Evolutionary conservation across 1,284 basidiomycete genomes (phyloP), one percentile per base, ranked within the genome.

Genomic region (Peniophora sp.): DNA sequence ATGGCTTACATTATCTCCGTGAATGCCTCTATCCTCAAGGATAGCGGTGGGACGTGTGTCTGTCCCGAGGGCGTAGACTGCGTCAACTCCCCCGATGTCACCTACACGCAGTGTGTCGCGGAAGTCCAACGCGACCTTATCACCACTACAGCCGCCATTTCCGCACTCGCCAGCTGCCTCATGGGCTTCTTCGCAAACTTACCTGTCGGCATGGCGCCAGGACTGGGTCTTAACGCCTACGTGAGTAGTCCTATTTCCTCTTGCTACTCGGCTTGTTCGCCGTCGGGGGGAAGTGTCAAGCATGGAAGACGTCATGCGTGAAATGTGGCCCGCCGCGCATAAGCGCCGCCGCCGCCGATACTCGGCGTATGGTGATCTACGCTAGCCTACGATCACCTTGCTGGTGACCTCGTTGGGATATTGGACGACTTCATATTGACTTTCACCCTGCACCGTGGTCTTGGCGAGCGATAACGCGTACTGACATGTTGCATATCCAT

Each of bases 171-270:
- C 15, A 88, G 86, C 8, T 78, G 83, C 61, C 74, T 92, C 55
- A 92, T 95, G 88, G 91, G 91, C 44, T 65, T 85, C 14, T 66
- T 92, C 24, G 91, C 90, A 50, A 94, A 95, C 64, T 71, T 95
- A 48, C 91, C 91, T 1, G 79, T 95, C 18, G 90, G 87, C 32
- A 76, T 88, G 67, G 85, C 85, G 1, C 85, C 88, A 15, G 88
- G 88, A 51, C 72, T 92, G 56, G 88, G 88, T 54, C 69, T 92
- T 37, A 93, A 93, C 64, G 90, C 90, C 23, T 94, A 88, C 58
- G 85, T 87, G 61, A 58, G 83, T 73, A 17, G 15, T 34, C 48
- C 39, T 22, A 41, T 41, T 15, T 41, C 39, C 39, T 41, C 15
- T n/a, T 41, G 20, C 15, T 17, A n/a, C n/a, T 8, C 8, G 15